Evolutionary conservation across 352 stramenopile genomes (phyloP), one percentile per base, ranked within the genome.

Genomic region (Thraustochytrium striatum): DNA sequence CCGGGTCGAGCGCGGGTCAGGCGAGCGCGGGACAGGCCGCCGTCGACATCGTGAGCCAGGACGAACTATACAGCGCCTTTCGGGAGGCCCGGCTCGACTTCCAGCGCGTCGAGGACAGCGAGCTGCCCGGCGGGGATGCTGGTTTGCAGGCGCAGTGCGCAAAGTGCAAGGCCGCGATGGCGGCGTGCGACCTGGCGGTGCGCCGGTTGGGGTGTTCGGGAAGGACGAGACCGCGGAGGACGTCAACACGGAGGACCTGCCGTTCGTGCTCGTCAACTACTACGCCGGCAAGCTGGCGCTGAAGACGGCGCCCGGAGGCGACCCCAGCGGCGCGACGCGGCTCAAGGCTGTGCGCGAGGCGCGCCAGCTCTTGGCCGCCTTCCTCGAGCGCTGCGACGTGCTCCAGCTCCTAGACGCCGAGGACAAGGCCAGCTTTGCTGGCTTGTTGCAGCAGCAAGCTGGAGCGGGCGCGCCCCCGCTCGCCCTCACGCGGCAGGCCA

Each of bases 261-360:
- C 70, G 38, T 81, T 50, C 8, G 32, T 80, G 0, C 28, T 75
- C 21, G 39, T 28, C 19, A 44, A 75, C 52, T 75, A 75, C 30
- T 75, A 62, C 50, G 44, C 65, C 11, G 70, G 70, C 52, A 80
- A 80, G 57, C 70, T 80, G 2, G 41, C 53, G 53, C 32, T 80
- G 32, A 80, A 80, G 50, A 3, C 52, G 8, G 55, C 36, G 0
- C 53, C 36, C 3, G n/a, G n/a, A n/a, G 5, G 11, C 32, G 70
- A 75, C 36, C 65, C 65, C 9, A 62, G 41, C 21, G 65, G 65
- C 16, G 39, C 13, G 0, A 43, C 44, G 7, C 44, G 65, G n/a
- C 52, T 75, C 9, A 25, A 32, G 7, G 65, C 65, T 25, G 65
- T 75, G 5, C 43, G 36, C 47, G 44, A 30, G 11, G 65, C 41